A percentile compares a stretch with the other conserved stretches of the same genome.
phyloP scores from a whole-genome alignment of 1,284 basidiomycete genomes.

The Termitomyces sp. region DNA sequence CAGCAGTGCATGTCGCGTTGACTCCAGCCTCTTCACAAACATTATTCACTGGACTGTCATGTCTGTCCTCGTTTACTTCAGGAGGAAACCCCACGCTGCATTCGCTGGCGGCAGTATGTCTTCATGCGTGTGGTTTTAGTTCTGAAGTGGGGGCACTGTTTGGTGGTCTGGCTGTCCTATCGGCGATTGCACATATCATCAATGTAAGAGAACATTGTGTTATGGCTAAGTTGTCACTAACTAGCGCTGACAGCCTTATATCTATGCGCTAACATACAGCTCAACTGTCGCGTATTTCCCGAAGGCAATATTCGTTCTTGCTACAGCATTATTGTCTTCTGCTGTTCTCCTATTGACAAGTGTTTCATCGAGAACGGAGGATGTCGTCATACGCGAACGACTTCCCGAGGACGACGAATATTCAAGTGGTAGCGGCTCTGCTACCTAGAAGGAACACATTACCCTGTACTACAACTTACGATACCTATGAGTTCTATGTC shows the following conservation, averaged over 20 bases:
- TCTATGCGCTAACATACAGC: conserved; percentile 46
- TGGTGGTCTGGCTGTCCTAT: conserved; percentile 45
- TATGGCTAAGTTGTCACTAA: conserved; percentile 3
- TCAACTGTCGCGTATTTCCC: conserved; percentile 43
- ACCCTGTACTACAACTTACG: background rate
- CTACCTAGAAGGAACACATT: background rate
- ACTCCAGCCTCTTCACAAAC: conserved; percentile 31
- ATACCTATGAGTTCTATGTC: background rate
- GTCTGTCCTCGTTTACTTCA: conserved; percentile 39
- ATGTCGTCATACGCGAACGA: conserved; percentile 11
- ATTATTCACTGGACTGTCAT: conserved; percentile 33
- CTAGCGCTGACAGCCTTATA: conserved; percentile 33
- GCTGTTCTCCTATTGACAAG: conserved; percentile 28
- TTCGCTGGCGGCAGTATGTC: conserved; percentile 42
- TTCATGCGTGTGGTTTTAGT: conserved; percentile 40
- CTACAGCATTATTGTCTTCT: conserved; percentile 33
- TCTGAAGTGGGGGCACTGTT: conserved; percentile 44
- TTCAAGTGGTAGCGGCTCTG: background rate
- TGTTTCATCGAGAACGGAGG: conserved; percentile 15
- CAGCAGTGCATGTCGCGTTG: conserved; percentile 35
- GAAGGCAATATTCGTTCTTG: conserved; percentile 44
- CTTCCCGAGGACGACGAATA: conserved; percentile 4
- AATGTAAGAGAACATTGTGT: conserved; percentile 28
- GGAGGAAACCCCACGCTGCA: conserved; percentile 47
- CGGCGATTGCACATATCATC: conserved; percentile 43